phyloP scores from a whole-genome alignment of 768 basidiomycete species.

The Cantharellus anzutake region DNA sequence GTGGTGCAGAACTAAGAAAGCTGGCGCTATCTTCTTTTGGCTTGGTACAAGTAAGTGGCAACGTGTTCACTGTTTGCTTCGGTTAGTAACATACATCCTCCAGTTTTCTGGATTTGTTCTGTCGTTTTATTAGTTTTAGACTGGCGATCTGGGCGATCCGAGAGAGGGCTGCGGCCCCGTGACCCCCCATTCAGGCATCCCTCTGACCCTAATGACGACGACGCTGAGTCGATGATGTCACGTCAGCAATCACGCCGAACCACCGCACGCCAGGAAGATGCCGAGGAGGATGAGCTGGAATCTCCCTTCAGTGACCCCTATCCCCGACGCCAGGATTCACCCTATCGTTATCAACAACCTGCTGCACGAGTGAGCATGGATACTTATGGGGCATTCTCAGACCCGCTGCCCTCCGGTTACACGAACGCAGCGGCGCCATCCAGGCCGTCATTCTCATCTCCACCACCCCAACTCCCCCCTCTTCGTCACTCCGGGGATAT shows the following conservation, averaged over 20 bases:
- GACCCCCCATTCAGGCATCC: slow-evolving; percentile 68
- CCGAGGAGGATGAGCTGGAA: slow-evolving; percentile 37
- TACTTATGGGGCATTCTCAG: slow-evolving; percentile 78
- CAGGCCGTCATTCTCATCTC: not conserved
- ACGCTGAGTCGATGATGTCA: slow-evolving; percentile 9
- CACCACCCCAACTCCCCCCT: not conserved
- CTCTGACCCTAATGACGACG: slow-evolving; percentile 13
- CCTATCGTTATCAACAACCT: no score
- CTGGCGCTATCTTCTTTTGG: slow-evolving; percentile 82
- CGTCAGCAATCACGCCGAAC: not conserved
- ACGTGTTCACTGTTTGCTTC: not conserved
- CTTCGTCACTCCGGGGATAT: not conserved
- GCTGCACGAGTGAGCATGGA: slow-evolving; percentile 49
- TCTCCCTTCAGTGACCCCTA: no score
- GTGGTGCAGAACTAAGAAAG: slow-evolving; percentile 89
- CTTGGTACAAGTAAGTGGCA: slow-evolving; percentile 43
- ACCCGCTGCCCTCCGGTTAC: slow-evolving; percentile 66
- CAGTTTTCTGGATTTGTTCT: slow-evolving; percentile 62
- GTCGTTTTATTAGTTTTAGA: slow-evolving; percentile 45
- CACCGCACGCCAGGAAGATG: slow-evolving; percentile 12
- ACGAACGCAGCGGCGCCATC: not conserved
- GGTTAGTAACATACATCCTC: not conserved
- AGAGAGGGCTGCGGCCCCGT: slow-evolving; percentile 21
- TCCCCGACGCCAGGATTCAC: no score
- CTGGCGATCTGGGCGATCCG: slow-evolving; percentile 52